Evolutionary conservation across 805 yeast genomes (phyloP).

Genomic region (Kluyveromyces siamensis): DNA sequence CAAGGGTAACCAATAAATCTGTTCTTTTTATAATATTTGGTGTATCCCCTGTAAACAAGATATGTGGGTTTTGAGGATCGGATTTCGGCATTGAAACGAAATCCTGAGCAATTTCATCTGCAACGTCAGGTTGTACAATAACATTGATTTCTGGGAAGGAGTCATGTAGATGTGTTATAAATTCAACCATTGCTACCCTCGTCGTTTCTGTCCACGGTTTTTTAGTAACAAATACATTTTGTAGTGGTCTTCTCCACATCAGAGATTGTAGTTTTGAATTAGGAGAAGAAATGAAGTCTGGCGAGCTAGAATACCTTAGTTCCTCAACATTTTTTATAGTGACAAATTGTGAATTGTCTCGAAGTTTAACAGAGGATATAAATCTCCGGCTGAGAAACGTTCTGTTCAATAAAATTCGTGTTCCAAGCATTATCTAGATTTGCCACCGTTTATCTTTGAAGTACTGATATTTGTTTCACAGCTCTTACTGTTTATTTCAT

Average conservation of each 20-base stretch:
- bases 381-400: neutral
- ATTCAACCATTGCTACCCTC: constrained; percentile 52
- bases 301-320: constrained; percentile 29
- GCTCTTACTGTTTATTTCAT: neutral
- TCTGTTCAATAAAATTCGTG: neutral
- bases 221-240: constrained; percentile 71
- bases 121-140: constrained; percentile 66
- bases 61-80: constrained; percentile 28
- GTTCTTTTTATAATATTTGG: constrained; percentile 54
- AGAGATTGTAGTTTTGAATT: constrained; percentile 55
- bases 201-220: constrained; percentile 73
- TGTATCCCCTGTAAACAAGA: constrained; percentile 49
- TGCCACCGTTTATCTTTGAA: neutral
- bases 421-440: neutral
- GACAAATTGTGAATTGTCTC: constrained; percentile 17
- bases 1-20: constrained; percentile 76
- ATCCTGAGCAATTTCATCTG: constrained; percentile 48
- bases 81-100: constrained; percentile 17
- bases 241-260: constrained; percentile 63
- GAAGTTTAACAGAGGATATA: constrained; percentile 7
- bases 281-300: constrained; percentile 46
- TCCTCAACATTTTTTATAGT: constrained; percentile 24
- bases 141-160: constrained; percentile 67
- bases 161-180: constrained; percentile 51
- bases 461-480: neutral